Evolutionary conservation across 345 rosid species (phyloP).

Genomic region (Triadica sebifera): DNA sequence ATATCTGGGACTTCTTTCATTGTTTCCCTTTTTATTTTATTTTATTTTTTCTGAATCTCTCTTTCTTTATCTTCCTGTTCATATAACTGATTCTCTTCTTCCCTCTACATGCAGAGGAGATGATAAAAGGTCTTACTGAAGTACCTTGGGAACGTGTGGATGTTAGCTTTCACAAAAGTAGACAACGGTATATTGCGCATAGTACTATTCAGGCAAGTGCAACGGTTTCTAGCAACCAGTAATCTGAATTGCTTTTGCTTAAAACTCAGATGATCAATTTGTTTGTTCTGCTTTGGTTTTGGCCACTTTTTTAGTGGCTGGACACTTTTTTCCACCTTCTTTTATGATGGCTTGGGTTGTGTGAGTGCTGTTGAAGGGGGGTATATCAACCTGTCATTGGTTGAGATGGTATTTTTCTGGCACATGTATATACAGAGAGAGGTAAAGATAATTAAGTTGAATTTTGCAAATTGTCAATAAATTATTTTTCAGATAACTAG

Average conservation of each 20-base stretch:
- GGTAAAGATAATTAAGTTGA: not conserved
- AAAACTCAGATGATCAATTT: not conserved
- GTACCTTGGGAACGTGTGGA: constrained; percentile 88
- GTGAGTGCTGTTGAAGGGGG: not conserved
- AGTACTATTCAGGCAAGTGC: constrained; percentile 85
- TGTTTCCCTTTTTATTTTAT: not conserved
- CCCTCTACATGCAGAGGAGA: constrained; percentile 53
- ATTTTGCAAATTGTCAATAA: constrained; percentile 1
- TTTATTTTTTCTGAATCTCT: not conserved
- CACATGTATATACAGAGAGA: not conserved
- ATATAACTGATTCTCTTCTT: not conserved
- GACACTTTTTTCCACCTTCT: not conserved
- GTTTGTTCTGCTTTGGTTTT: not conserved
- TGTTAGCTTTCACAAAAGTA: constrained; percentile 87
- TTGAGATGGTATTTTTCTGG: not conserved
- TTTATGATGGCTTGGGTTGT: not conserved
- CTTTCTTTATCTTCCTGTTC: not conserved
- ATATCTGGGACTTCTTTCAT: not conserved
- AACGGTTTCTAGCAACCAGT: not conserved
- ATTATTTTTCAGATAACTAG: not conserved
- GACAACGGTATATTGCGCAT: constrained; percentile 73
- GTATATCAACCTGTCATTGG: not conserved
- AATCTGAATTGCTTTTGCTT: not conserved
- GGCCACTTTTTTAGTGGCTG: not conserved
- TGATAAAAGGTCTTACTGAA: constrained; percentile 77